Evolutionary conservation across 2,329 filamentous ascomycete genomes (phyloP).

Genomic region (Sporothrix luriei): DNA sequence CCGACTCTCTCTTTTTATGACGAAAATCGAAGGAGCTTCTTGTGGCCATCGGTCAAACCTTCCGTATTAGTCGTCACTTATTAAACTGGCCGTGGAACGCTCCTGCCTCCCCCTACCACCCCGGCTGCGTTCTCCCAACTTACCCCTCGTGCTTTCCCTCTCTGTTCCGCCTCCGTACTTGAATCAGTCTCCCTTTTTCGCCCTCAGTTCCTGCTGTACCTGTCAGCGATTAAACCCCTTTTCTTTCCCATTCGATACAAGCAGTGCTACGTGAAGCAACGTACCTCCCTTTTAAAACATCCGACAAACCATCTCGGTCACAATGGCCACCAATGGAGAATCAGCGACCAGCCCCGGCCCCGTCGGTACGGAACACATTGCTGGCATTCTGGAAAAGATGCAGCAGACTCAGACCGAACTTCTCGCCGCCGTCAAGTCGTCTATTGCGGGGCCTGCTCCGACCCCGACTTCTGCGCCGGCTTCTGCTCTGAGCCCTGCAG

Average conservation of each 20-base stretch:
- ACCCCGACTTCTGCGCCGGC: constrained; percentile 11
- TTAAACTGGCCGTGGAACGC: constrained; percentile 27
- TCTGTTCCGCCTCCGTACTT: constrained; percentile 13
- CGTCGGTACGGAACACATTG: constrained; percentile 43
- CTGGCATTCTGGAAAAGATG: constrained; percentile 43
- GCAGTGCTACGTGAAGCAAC: neutral
- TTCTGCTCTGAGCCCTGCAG: constrained; percentile 24
- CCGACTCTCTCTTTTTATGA: constrained; percentile 25
- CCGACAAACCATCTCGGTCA: neutral
- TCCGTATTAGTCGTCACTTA: constrained; percentile 11
- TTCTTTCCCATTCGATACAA: constrained; percentile 4
- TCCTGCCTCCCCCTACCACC: constrained; percentile 18
- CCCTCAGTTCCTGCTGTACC: neutral
- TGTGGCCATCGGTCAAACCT: constrained; percentile 9
- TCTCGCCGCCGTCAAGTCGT: constrained; percentile 45
- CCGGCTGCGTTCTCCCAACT: neutral
- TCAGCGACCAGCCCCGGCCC: constrained; percentile 20
- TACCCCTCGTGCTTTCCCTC: constrained; percentile 28
- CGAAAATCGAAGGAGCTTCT: constrained; percentile 11
- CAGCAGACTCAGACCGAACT: constrained; percentile 49
- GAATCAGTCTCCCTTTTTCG: neutral
- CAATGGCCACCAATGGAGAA: constrained; percentile 36
- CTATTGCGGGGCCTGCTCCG: neutral
- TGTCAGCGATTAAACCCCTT: neutral
- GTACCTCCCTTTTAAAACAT: neutral